phyloP scores from a whole-genome alignment of 345 rosid species.

The Hypericum perforatum region DNA sequence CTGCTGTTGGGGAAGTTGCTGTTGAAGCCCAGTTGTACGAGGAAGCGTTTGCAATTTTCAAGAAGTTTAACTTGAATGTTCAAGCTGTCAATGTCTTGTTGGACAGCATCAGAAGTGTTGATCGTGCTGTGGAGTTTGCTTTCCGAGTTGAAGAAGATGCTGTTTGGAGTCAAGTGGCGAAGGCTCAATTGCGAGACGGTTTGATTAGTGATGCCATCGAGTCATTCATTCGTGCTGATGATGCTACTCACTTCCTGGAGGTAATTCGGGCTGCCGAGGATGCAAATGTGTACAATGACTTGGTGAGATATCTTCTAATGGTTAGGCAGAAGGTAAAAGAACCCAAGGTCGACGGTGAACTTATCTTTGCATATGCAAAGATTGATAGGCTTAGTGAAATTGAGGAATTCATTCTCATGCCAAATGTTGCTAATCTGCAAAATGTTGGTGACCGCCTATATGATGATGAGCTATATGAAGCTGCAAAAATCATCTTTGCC shows the following conservation, averaged over 20 bases:
- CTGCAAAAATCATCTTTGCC: slow-evolving; percentile 92
- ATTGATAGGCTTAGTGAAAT: slow-evolving; percentile 77
- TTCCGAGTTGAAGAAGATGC: slow-evolving; percentile 96
- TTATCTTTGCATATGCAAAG: slow-evolving; percentile 89
- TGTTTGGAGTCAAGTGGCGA: slow-evolving; percentile 97
- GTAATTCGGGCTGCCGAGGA: slow-evolving; percentile 71
- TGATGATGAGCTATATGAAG: slow-evolving; percentile 80
- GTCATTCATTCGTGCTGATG: slow-evolving; percentile 92
- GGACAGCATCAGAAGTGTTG: slow-evolving; percentile 61
- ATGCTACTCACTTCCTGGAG: slow-evolving; percentile 67
- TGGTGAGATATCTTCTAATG: slow-evolving; percentile 92
- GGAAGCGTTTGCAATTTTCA: slow-evolving; percentile 80
- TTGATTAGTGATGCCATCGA: slow-evolving; percentile 94
- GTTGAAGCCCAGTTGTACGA: slow-evolving; percentile 80
- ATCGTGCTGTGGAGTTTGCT: slow-evolving; percentile 90
- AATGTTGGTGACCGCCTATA: slow-evolving; percentile 87
- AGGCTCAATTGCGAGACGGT: slow-evolving; percentile 89
- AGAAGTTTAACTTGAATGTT: slow-evolving; percentile 75
- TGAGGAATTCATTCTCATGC: slow-evolving; percentile 95
- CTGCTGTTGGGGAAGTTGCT: slow-evolving; percentile 96
- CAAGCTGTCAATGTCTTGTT: slow-evolving; percentile 64
- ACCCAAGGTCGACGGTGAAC: slow-evolving; percentile 92
- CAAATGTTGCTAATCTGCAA: slow-evolving; percentile 95
- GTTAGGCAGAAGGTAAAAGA: slow-evolving; percentile 94
- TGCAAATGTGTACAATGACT: slow-evolving; percentile 75